These are phyloP conservation scores for Garcileccinum viscosum DNA, from an alignment of 1,284 basidiomycete species.

Conservation along the genomic window DNA sequence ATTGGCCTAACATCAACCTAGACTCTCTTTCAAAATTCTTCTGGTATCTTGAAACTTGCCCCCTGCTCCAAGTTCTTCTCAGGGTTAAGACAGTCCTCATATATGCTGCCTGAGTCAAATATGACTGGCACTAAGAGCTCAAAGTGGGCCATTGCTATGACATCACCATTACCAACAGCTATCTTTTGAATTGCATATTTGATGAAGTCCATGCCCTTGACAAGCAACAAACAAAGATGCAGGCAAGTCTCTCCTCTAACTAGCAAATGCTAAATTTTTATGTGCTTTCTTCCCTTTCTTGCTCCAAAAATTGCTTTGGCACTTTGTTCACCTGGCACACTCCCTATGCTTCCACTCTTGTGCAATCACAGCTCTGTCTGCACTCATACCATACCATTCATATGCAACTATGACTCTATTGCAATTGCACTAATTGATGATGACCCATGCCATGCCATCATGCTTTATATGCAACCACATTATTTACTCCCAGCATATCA, in stretches of 20 bases:
- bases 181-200: neutral
- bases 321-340: too few relatives aligned
- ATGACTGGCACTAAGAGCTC: neutral
- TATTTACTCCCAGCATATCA: too few relatives aligned
- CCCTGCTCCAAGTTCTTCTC: neutral
- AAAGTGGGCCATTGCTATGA: neutral
- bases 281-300: too few relatives aligned
- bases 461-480: too few relatives aligned
- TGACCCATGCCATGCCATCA: too few relatives aligned
- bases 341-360: too few relatives aligned
- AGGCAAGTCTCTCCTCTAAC: neutral
- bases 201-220: neutral
- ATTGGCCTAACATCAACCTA: neutral
- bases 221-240: neutral
- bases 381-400: too few relatives aligned
- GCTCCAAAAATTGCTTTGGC: too few relatives aligned
- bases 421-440: too few relatives aligned
- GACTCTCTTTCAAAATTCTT: neutral
- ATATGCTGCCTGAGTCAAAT: neutral
- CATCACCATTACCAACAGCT: neutral
- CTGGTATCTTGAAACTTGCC: neutral
- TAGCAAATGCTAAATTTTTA: too few relatives aligned
- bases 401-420: too few relatives aligned
- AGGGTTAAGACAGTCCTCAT: neutral
- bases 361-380: too few relatives aligned